Evolutionary conservation across 352 stramenopile species (phyloP), one percentile per base, ranked within the genome.

Genomic region (Globisporangium polare): DNA sequence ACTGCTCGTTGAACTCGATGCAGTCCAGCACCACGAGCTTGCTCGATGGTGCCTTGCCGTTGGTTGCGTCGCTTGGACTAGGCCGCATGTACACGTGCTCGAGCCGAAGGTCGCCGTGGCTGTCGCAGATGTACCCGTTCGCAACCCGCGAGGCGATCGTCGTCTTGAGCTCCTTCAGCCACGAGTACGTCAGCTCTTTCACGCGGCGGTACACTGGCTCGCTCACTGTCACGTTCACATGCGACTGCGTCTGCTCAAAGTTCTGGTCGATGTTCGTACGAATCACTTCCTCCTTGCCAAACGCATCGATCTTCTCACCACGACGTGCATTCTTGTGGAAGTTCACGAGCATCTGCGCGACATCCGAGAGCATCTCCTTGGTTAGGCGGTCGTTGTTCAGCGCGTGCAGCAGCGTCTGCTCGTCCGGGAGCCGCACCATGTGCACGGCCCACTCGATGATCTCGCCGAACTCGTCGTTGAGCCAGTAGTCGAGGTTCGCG

Each of bases 1-100:
- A 89, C 57, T 88, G 77, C 71, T 91, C 81, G 54, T 91, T 91
- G 63, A 91, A 89, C 62, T 91, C 81, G 58, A 91, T 89, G 66
- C 81, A 89, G 47, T 91, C 81, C 53, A 91, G 63, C 53, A 89
- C 70, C 26, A 88, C 75, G 49, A 86, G 72, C 41, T 68, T 33
- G 52, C n/a, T 29, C 26, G 31, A 39, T 9, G 17, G 27, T 20
- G 18, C 6, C 18, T 51, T 66, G 50, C 20, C 13, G 13, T 45
- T 53, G 31, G 49, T 46, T 7, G 35, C 13, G 13, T 45, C 52
- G 31, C 54, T 46, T 7, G 35, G 35, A 5, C 35, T 65, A 12
- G 47, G 68, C 22, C 83, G n/a, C 51, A 69, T 63, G 61, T 91
- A 89, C 8, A 90, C 69, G 33, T 91, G 79, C 42, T 89, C 82